Conservation (phyloP, 257 asterid species). For the Rhazya stricta region DNA sequence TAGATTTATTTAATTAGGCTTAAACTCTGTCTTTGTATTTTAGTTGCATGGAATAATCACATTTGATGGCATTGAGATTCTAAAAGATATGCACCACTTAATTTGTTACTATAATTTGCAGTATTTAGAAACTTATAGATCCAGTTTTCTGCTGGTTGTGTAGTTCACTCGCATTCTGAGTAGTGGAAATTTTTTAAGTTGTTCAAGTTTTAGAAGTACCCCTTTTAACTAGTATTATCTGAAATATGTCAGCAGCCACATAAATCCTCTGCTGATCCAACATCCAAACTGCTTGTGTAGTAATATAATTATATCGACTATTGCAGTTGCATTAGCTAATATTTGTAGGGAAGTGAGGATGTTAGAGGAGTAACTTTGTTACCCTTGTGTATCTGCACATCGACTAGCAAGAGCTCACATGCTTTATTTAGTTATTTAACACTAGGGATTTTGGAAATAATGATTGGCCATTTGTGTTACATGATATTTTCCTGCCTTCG, state of each 20-base stretch:
- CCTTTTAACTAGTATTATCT: background rate
- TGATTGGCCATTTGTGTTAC: background rate
- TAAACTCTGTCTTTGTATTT: background rate
- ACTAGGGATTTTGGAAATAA: background rate
- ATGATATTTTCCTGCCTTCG: background rate
- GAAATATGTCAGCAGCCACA: background rate
- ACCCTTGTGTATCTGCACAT: background rate
- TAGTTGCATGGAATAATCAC: background rate
- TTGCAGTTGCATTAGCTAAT: background rate
- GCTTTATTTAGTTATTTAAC: background rate
- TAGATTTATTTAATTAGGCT: too few species aligned
- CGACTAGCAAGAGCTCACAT: background rate
- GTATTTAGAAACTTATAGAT: background rate
- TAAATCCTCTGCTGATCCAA: background rate
- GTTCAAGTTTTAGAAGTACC: background rate
- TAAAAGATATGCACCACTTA: background rate
- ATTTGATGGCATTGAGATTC: background rate
- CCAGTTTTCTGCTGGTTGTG: background rate
- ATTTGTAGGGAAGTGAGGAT: background rate
- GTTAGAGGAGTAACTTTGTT: background rate
- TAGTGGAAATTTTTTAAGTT: background rate
- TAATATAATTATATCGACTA: background rate
- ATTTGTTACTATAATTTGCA: background rate
- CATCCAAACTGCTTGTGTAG: background rate
- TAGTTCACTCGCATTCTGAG: background rate